A percentile compares a stretch with the other conserved stretches of the same genome.
Conservation (phyloP, 306 rosid species). For the Herpetospermum pedunculosum region DNA sequence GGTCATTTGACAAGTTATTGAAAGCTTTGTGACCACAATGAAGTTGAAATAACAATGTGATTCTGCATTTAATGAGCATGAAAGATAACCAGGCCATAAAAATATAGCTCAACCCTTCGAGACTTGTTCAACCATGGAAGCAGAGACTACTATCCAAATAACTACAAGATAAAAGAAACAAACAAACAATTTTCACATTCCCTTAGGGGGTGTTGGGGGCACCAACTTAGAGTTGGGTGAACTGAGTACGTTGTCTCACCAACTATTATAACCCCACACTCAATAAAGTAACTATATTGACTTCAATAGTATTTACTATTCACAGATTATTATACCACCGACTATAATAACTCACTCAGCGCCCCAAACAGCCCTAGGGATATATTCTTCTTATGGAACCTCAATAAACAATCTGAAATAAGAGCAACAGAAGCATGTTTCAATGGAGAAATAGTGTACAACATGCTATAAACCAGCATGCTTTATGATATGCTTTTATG, state of each 20-base stretch:
- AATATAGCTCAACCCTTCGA: not conserved
- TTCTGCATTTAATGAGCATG: not conserved
- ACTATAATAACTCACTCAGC: too few relatives aligned
- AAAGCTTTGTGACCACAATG: not conserved
- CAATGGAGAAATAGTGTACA: not conserved
- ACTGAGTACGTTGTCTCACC: too few relatives aligned
- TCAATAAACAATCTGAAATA: not conserved
- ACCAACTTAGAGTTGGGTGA: too few relatives aligned
- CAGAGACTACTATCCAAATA: not conserved
- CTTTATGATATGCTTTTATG: not conserved
- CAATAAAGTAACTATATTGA: too few relatives aligned
- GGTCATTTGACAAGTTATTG: not conserved
- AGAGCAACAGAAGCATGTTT: not conserved
- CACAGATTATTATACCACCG: too few relatives aligned
- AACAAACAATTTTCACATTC: not conserved
- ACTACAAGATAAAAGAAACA: not conserved
- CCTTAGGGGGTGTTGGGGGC: too few relatives aligned
- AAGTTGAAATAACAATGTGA: not conserved
- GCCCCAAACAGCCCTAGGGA: too few relatives aligned
- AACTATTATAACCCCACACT: too few relatives aligned
- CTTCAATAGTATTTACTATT: too few relatives aligned
- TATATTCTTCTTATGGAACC: not conserved
- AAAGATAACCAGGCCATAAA: not conserved
- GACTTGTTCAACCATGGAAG: not conserved
- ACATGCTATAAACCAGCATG: not conserved